phyloP scores from a whole-genome alignment of 768 basidiomycete species.

The Leccinum rimulosum region DNA sequence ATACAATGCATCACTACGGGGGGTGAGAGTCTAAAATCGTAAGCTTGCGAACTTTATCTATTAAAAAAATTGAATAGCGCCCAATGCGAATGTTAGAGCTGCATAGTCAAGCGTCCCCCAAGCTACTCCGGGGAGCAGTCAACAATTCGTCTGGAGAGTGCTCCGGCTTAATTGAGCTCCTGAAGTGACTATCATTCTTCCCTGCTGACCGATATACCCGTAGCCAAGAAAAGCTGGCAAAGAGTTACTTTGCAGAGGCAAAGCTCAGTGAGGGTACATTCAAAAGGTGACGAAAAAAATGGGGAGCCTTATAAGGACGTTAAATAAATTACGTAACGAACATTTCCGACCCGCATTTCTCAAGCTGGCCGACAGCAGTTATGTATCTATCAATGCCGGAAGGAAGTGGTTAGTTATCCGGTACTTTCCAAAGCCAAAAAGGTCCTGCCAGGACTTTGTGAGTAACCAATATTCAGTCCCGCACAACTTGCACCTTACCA shows the following conservation, averaged over 20 bases:
- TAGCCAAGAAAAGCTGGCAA: constrained; percentile 38
- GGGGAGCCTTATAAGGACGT: not conserved
- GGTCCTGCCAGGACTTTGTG: constrained; percentile 43
- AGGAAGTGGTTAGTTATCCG: constrained; percentile 34
- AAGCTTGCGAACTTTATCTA: no score
- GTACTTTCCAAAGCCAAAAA: constrained; percentile 71
- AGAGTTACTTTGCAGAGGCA: constrained; percentile 53
- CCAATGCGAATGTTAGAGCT: constrained; percentile 52
- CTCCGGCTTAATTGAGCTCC: constrained; percentile 84
- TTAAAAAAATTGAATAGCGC: not conserved
- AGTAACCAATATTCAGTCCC: not conserved
- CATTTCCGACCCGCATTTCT: not conserved
- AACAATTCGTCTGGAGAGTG: constrained; percentile 44
- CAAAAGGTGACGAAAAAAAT: not conserved
- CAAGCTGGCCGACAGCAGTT: not conserved
- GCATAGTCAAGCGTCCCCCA: constrained; percentile 75
- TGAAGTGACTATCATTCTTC: constrained; percentile 34
- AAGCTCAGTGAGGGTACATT: constrained; percentile 28
- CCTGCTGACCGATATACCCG: constrained; percentile 53
- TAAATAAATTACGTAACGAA: constrained; percentile 15
- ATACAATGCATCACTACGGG: not conserved
- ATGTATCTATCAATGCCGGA: constrained; percentile 22
- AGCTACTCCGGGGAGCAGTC: constrained; percentile 37
- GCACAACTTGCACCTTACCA: constrained; percentile 40
- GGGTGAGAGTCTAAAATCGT: no score